Evolutionary conservation across 306 rosid genomes (phyloP).

Genomic region (Rosa chinensis): DNA sequence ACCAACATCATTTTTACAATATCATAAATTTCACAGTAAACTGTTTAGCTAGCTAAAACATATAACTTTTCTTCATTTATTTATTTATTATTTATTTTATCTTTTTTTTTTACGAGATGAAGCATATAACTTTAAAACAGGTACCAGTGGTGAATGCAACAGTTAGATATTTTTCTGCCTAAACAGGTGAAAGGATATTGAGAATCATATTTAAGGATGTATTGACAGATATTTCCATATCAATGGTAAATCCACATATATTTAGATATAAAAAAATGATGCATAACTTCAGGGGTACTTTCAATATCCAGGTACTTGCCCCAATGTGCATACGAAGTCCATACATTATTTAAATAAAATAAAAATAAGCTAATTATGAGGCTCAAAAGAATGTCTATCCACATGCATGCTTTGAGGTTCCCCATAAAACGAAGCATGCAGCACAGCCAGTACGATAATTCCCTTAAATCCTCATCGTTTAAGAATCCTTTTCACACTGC

Average conservation of each 20-base stretch:
- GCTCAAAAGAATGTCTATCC: background rate
- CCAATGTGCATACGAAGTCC: background rate
- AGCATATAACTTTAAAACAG: slow-evolving; percentile 1
- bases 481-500: background rate
- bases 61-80: background rate
- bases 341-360: background rate
- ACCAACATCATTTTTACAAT: background rate
- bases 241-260: background rate
- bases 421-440: background rate
- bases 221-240: background rate
- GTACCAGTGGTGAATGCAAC: background rate
- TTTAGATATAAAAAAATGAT: background rate
- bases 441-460: background rate
- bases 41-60: background rate
- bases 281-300: background rate
- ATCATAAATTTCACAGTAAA: background rate
- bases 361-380: background rate
- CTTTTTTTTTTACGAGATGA: background rate
- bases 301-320: background rate
- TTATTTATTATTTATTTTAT: background rate
- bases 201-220: background rate
- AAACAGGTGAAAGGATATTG: background rate
- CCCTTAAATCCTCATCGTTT: background rate
- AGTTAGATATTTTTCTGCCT: background rate
- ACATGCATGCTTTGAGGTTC: background rate